These are phyloP conservation scores for Boletus rubescentipes DNA, from an alignment of 768 basidiomycete genomes.

Conservation along the genomic window DNA sequence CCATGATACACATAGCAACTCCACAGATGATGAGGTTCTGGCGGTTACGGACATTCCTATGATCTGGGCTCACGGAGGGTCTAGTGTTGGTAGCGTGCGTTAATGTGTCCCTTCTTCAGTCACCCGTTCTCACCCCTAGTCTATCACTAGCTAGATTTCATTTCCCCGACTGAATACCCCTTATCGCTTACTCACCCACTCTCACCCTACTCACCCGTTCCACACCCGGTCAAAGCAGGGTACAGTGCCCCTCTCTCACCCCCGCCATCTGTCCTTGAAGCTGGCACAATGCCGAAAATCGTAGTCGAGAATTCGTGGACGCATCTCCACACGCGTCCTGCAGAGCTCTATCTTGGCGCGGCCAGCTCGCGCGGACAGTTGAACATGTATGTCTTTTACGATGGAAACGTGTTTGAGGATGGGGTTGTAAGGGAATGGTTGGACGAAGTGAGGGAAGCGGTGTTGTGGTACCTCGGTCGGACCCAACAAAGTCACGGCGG, in stretches of 20 bases:
- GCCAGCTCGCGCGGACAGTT: conserved; percentile 34
- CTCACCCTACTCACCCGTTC: conserved; percentile 9
- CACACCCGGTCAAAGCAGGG: conserved; percentile 14
- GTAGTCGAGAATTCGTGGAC: conserved; percentile 4
- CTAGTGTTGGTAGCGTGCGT: conserved; percentile 33
- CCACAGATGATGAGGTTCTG: not conserved
- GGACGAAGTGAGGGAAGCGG: conserved; percentile 39
- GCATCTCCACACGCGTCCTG: conserved; percentile 43
- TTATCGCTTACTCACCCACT: no score
- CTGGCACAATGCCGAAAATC: conserved; percentile 7
- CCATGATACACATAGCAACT: not conserved
- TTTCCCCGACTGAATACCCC: conserved; percentile 39
- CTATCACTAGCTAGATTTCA: conserved; percentile 30
- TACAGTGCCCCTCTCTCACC: not conserved
- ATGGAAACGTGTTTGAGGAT: conserved; percentile 46
- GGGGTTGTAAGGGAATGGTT: conserved; percentile 47
- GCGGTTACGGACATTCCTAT: conserved; percentile 1
- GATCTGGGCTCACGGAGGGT: conserved; percentile 16
- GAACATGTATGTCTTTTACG: conserved; percentile 36
- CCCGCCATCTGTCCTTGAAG: not conserved
- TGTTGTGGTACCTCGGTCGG: conserved; percentile 32
- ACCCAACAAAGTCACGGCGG: no score
- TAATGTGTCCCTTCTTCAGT: not conserved
- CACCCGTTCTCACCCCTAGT: not conserved
- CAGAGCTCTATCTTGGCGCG: conserved; percentile 45